phyloP scores from a whole-genome alignment of 1,284 basidiomycete genomes.

The Rhodotorula glutinis region DNA sequence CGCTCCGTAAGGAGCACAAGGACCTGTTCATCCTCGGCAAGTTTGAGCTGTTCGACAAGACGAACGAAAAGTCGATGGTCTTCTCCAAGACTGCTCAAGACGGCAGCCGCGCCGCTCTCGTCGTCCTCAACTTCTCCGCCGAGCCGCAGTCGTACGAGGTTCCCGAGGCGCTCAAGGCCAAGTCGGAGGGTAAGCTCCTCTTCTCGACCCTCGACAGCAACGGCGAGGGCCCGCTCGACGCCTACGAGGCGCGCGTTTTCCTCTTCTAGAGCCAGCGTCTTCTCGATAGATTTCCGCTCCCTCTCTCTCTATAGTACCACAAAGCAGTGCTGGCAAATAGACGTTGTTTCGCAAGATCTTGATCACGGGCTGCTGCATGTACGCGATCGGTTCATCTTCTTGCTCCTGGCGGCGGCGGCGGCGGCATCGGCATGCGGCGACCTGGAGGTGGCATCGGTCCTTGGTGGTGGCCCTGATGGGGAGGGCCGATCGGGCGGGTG shows the following conservation, averaged over 20 bases:
- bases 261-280: neutral
- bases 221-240: conserved; percentile 1
- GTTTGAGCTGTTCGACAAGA: conserved; percentile 55
- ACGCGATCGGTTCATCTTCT: no score
- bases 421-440: no score
- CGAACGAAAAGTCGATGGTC: conserved; percentile 58
- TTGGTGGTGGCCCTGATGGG: no score
- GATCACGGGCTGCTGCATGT: no score
- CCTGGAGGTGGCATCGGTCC: no score
- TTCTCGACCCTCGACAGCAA: conserved; percentile 1
- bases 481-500: no score
- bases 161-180: conserved; percentile 2
- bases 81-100: conserved; percentile 52
- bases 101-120: conserved; percentile 45
- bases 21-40: conserved; percentile 54
- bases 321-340: no score
- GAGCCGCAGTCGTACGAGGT: conserved; percentile 37
- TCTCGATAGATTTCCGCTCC: no score
- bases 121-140: conserved; percentile 59
- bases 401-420: no score
- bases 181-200: neutral
- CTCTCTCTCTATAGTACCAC: no score
- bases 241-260: conserved; percentile 19
- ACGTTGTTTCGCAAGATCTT: no score
- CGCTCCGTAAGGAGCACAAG: conserved; percentile 56